Conservation (phyloP, 2,329 filamentous ascomycete species). For the Camptophora hylomeconis region DNA sequence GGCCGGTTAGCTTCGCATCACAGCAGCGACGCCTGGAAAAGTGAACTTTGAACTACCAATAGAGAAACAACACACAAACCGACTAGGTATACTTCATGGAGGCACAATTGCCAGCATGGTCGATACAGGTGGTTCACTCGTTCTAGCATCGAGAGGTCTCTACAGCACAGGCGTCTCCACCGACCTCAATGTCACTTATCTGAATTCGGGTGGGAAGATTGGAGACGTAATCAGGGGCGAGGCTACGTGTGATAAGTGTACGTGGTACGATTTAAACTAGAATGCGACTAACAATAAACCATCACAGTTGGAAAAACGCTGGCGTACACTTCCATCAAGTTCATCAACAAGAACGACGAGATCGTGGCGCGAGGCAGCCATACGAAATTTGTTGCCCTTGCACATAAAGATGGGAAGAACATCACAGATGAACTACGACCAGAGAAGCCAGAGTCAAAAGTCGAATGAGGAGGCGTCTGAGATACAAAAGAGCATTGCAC, state of each 20-base stretch:
- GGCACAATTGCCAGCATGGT: conserved; percentile 55
- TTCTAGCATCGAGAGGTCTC: conserved; percentile 51
- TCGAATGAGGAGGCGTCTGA: no score
- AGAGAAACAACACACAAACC: conserved; percentile 53
- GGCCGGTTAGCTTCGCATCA: conserved; percentile 42
- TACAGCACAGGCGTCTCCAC: conserved; percentile 56
- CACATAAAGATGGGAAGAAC: conserved; percentile 51
- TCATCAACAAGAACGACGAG: conserved; percentile 45
- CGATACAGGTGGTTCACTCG: conserved; percentile 53
- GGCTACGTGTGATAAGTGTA: conserved; percentile 53
- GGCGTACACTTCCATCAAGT: conserved; percentile 50
- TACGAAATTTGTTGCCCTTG: conserved; percentile 50
- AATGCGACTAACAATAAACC: conserved; percentile 2
- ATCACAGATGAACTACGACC: conserved; percentile 44
- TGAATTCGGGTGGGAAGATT: conserved; percentile 49
- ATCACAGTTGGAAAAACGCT: conserved; percentile 50
- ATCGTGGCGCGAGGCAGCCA: conserved; percentile 53
- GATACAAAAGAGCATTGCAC: no score
- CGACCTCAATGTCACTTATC: conserved; percentile 53
- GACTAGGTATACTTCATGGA: conserved; percentile 53
- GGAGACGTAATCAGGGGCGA: conserved; percentile 49
- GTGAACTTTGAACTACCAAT: conserved; percentile 55
- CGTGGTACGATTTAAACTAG: conserved; percentile 8
- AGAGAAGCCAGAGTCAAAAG: conserved; percentile 14
- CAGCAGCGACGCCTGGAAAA: conserved; percentile 44